Conservation (phyloP, 352 stramenopile genomes). For the Pythium brachiatum region DNA sequence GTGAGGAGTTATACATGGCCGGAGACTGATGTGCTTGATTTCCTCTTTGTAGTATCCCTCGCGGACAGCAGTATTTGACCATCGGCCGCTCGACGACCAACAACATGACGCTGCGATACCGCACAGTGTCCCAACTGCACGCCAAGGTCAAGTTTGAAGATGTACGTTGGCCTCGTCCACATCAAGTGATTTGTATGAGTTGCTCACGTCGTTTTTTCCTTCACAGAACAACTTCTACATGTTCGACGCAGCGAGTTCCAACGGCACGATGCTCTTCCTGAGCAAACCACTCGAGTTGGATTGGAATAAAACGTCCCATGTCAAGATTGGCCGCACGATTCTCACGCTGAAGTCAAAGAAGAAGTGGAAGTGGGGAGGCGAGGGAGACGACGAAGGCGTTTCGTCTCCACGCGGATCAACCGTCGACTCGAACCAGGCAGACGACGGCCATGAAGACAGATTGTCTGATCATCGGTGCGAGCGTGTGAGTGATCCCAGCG, state of each 20-base stretch:
- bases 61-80: constrained; percentile 68
- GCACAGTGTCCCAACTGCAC: constrained; percentile 83
- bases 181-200: not conserved
- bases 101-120: constrained; percentile 84
- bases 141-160: constrained; percentile 81
- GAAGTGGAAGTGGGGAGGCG: constrained; percentile 69
- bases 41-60: constrained; percentile 42
- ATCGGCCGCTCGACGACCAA: constrained; percentile 82
- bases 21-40: constrained; percentile 2
- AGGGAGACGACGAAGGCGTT: constrained; percentile 21
- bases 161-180: constrained; percentile 34
- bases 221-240: constrained; percentile 73
- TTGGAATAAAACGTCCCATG: constrained; percentile 79
- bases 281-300: constrained; percentile 77
- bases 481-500: constrained; percentile 22
- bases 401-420: constrained; percentile 6
- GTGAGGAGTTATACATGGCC: no score
- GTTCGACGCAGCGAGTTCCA: constrained; percentile 74
- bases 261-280: constrained; percentile 84
- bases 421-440: constrained; percentile 8
- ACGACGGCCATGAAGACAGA: constrained; percentile 9
- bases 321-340: constrained; percentile 85
- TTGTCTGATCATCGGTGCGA: constrained; percentile 15
- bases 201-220: constrained; percentile 1
- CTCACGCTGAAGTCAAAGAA: constrained; percentile 84